Conservation (phyloP, 192 early-diverging fungal genomes). For the Chytriomyces sp. region DNA sequence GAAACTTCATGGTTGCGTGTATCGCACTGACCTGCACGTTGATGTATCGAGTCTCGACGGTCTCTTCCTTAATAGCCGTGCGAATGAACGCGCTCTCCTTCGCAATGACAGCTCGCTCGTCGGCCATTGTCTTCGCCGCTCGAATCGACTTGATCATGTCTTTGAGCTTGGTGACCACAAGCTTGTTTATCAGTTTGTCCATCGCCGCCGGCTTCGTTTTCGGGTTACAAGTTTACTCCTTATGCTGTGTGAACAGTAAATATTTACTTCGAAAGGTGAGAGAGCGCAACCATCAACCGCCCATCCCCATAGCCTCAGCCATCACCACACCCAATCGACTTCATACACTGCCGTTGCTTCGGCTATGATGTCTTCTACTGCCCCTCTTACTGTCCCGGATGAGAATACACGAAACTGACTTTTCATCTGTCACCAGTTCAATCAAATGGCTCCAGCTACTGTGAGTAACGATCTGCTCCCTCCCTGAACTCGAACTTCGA, state of each 20-base stretch:
- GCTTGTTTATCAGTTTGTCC: slow-evolving; percentile 45
- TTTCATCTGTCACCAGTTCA: neutral
- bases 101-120: slow-evolving; percentile 97
- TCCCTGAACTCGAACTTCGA: neutral
- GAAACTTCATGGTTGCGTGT: neutral
- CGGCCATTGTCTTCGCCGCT: slow-evolving; percentile 97
- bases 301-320: neutral
- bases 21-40: slow-evolving; percentile 72
- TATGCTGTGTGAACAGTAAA: neutral
- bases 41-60: slow-evolving; percentile 83
- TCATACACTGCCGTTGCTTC: no score
- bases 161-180: slow-evolving; percentile 55
- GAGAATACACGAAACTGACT: no score
- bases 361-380: no score
- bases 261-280: neutral
- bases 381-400: no score
- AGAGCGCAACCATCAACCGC: neutral
- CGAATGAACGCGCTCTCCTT: slow-evolving; percentile 94
- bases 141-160: slow-evolving; percentile 98
- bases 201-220: neutral
- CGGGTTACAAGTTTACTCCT: no score
- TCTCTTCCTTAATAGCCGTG: slow-evolving; percentile 96
- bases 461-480: neutral
- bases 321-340: no score
- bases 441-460: slow-evolving; percentile 2